Evolutionary conservation across 2,329 filamentous ascomycete genomes (phyloP).

Genomic region (Diaporthe sp.): DNA sequence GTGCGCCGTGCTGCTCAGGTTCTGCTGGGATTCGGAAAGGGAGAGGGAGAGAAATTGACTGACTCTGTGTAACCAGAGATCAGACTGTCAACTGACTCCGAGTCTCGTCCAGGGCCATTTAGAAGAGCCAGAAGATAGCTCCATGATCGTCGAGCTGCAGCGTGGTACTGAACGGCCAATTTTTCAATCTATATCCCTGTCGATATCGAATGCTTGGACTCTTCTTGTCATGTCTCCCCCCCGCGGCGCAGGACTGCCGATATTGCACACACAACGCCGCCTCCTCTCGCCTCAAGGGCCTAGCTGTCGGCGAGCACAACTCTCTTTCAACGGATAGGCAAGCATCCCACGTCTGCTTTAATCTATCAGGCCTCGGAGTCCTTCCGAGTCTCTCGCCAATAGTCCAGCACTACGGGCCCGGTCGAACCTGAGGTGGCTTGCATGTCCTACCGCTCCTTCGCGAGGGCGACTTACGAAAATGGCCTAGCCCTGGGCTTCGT

Average conservation of each 20-base stretch:
- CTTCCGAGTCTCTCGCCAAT: slow-evolving; percentile 21
- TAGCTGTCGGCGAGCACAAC: not conserved
- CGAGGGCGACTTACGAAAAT: slow-evolving; percentile 12
- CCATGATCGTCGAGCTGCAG: slow-evolving; percentile 31
- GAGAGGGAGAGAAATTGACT: not conserved
- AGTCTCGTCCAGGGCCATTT: not conserved
- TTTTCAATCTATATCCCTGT: slow-evolving; percentile 42
- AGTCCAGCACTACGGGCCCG: slow-evolving; percentile 12
- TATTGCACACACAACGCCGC: slow-evolving; percentile 23
- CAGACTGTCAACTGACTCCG: slow-evolving; percentile 17
- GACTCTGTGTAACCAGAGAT: slow-evolving; percentile 11
- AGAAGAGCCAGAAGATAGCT: not conserved
- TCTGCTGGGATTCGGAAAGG: not conserved
- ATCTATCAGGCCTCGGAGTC: slow-evolving; percentile 27
- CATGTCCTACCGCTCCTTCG: slow-evolving; percentile 27
- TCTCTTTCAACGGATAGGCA: not conserved
- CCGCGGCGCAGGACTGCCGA: slow-evolving; percentile 23
- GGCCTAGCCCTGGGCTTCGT: slow-evolving; percentile 28
- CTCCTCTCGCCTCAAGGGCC: slow-evolving; percentile 1
- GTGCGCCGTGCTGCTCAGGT: not conserved
- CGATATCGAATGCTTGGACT: slow-evolving; percentile 35
- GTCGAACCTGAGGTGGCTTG: slow-evolving; percentile 30
- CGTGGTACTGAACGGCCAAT: slow-evolving; percentile 37
- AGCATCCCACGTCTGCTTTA: slow-evolving; percentile 22
- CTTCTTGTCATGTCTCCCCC: slow-evolving; percentile 7